Conservation (phyloP, 192 early-diverging fungal species). For the Coemansia reversa region DNA sequence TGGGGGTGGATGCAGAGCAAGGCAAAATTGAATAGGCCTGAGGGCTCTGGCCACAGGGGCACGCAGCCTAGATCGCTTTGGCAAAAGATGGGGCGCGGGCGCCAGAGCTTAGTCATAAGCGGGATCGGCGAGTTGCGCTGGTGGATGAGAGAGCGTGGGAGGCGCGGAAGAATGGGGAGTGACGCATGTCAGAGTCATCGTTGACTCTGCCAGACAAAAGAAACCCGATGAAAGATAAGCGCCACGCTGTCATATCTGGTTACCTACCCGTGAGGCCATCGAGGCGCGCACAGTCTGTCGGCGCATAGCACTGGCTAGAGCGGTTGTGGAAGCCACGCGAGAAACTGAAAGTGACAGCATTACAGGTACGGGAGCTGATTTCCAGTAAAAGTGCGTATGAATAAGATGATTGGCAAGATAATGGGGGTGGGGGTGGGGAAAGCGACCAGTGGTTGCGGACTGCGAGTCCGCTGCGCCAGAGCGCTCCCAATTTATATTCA, state of each 20-base stretch:
- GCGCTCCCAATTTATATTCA: too few relatives aligned
- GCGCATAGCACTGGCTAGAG: constrained; percentile 23
- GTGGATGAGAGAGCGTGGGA: neutral
- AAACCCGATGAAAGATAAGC: constrained; percentile 5
- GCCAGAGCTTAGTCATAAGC: too few relatives aligned
- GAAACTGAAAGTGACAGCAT: constrained; percentile 41
- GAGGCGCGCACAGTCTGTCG: constrained; percentile 30
- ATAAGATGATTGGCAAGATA: neutral
- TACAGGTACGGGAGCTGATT: neutral
- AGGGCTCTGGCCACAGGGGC: neutral
- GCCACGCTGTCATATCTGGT: constrained; percentile 3
- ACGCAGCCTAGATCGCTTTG: too few relatives aligned
- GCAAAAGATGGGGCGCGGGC: too few relatives aligned
- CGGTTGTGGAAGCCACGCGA: constrained; percentile 18
- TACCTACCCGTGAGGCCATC: constrained; percentile 40
- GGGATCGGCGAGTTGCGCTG: too few relatives aligned
- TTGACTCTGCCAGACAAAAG: neutral
- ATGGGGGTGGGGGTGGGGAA: too few relatives aligned
- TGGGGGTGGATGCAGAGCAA: constrained; percentile 3
- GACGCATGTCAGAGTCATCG: neutral
- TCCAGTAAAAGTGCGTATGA: neutral
- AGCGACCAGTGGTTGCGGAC: too few relatives aligned
- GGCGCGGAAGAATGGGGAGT: constrained; percentile 1
- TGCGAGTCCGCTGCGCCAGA: too few relatives aligned
- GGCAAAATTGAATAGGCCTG: too few relatives aligned